Evolutionary conservation across 768 basidiomycete genomes (phyloP), one percentile per base, ranked within the genome.

Genomic region (Trametes maxima): DNA sequence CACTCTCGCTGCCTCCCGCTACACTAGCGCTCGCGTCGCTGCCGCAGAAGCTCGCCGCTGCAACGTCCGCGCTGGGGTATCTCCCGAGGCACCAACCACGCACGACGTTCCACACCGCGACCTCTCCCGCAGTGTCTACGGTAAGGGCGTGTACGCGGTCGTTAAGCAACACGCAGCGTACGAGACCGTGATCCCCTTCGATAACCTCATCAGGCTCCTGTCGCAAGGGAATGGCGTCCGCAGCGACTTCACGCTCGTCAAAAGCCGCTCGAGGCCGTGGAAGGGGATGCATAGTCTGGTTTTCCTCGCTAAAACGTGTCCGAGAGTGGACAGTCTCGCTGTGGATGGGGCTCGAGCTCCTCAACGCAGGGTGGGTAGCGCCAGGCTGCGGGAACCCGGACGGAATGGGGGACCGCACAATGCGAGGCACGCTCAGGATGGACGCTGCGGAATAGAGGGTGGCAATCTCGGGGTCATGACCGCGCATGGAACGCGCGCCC

Each of bases 91-190:
- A 98, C 2, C 77, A 60, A 0, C 89, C 88, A 1, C 87, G 80
- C 12, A 95, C 82, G 59, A 99, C 85, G 76, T 98, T 90, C 96
- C 96, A 99, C 7, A 94, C 88, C 0, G 89, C 91, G 12, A 98
- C 88, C 67, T 91, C 87, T 5, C 95, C 94, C 1, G 83, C 80
- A 0, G 94, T 96, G 69, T 98, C 90, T 43, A 97, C 88, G 0
- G 94, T 94, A 45, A 99, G 77, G 19, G 90, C 94, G 69, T 98
- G 95, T 65, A 94, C 80, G 60, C 92, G 82, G 70, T 98, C 94
- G 72, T 93, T 97, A 43, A 98, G 76, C 48, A 96, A 78, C 43
- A 91, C 76, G 7, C 86, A 88, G 36, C 95, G 82, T 50, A 97
- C 88, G 22, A 98, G 82, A 3, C 96, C 96, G 62, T 84, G 81